phyloP scores from a whole-genome alignment of 2,329 filamentous ascomycete species.

The Neospermospora avenae region DNA sequence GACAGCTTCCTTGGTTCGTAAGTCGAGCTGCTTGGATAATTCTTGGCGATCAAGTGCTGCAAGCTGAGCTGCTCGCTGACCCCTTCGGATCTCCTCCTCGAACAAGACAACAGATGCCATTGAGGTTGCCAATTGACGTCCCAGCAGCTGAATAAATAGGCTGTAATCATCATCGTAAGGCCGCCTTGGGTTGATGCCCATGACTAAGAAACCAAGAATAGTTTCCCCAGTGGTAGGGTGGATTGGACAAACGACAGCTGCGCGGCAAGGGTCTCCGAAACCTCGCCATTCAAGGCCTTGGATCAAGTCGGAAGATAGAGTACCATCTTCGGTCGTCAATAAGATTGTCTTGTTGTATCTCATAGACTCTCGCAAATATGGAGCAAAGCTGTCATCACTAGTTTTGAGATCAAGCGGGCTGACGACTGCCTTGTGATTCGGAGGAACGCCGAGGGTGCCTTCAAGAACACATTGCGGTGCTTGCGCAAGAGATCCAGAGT shows the following conservation, averaged over 20 bases:
- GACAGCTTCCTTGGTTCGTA: slow-evolving; percentile 58
- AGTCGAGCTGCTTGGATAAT: slow-evolving; percentile 69
- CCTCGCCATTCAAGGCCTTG: slow-evolving; percentile 67
- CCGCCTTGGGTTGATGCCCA: slow-evolving; percentile 74
- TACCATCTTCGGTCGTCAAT: slow-evolving; percentile 63
- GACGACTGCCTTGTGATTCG: slow-evolving; percentile 59
- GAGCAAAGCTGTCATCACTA: slow-evolving; percentile 70
- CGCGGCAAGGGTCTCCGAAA: slow-evolving; percentile 66
- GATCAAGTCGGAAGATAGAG: slow-evolving; percentile 61
- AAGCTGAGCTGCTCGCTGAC: slow-evolving; percentile 68
- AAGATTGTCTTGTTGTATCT: slow-evolving; percentile 64
- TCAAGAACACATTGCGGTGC: slow-evolving; percentile 67
- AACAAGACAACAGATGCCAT: slow-evolving; percentile 79
- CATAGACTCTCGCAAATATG: slow-evolving; percentile 74
- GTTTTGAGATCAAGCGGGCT: slow-evolving; percentile 64
- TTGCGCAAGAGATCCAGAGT: slow-evolving; percentile 61
- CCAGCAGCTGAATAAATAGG: slow-evolving; percentile 71
- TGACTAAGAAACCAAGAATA: slow-evolving; percentile 73
- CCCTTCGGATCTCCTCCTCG: slow-evolving; percentile 76
- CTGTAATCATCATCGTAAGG: slow-evolving; percentile 80
- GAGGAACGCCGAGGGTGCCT: slow-evolving; percentile 65
- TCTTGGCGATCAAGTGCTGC: slow-evolving; percentile 75
- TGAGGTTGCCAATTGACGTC: slow-evolving; percentile 73
- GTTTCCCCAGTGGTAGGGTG: slow-evolving; percentile 70
- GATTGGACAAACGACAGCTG: slow-evolving; percentile 74